Percentiles rank a stretch among this genome's conserved stretches.
phyloP scores from a whole-genome alignment of 306 rosid species.

The Cercis canadensis region DNA sequence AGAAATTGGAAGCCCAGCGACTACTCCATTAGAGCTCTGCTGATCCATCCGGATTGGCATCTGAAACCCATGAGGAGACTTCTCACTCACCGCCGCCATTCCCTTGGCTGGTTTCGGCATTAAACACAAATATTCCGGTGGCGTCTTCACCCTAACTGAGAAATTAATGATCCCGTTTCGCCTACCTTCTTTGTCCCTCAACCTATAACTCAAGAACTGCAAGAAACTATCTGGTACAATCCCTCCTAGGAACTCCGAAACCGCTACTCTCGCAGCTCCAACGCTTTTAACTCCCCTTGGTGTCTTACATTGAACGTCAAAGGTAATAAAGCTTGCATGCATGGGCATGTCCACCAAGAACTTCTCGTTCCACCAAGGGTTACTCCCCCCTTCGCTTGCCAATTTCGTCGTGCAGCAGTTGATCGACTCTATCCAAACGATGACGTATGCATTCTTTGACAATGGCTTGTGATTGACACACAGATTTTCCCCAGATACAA shows the following conservation, averaged over 20 bases:
- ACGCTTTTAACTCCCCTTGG: conserved; percentile 17
- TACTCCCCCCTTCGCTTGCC: conserved; percentile 42
- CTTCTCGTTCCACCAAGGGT: conserved; percentile 51
- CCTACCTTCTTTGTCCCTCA: conserved; percentile 52
- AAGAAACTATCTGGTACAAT: conserved; percentile 41
- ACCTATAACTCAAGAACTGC: conserved; percentile 61
- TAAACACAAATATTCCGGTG: not conserved
- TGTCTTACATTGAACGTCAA: conserved; percentile 50
- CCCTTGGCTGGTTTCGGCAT: too few species aligned
- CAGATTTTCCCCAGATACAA: conserved; percentile 51
- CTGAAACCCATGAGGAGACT: not conserved
- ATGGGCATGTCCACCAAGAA: conserved; percentile 45
- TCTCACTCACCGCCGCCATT: conserved; percentile 2
- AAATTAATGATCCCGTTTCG: conserved; percentile 60
- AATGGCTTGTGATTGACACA: conserved; percentile 33
- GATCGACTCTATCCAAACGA: conserved; percentile 35
- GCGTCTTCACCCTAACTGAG: conserved; percentile 45
- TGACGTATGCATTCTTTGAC: conserved; percentile 40
- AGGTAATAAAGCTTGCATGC: conserved; percentile 35
- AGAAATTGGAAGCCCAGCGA: conserved; percentile 51
- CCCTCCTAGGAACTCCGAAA: conserved; percentile 45
- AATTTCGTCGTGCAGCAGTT: conserved; percentile 24
- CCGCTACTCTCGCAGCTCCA: conserved; percentile 46
- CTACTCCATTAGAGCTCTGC: conserved; percentile 12
- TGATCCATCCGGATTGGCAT: not conserved